A percentile compares a stretch with the other conserved stretches of the same genome.
Evolutionary conservation across 2,329 filamentous ascomycete species (phyloP).

Genomic region (Aureobasidium sp.): DNA sequence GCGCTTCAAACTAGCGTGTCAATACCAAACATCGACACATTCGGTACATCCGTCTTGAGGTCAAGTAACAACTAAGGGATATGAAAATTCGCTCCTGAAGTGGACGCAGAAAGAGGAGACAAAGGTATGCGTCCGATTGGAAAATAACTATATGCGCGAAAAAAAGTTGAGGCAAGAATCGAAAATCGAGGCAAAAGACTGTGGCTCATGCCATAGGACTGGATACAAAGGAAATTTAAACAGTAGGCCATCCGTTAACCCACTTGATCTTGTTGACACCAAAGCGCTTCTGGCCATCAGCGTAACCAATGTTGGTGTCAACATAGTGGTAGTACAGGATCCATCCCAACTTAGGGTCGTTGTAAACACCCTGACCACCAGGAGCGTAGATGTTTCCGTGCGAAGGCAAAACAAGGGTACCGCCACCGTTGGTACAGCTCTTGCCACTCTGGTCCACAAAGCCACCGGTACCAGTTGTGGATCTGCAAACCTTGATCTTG

Average conservation of each 20-base stretch:
- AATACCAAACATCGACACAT: too few species aligned
- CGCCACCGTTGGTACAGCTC: slow-evolving; percentile 48
- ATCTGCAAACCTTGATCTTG: slow-evolving; percentile 57
- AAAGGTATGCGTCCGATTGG: background rate
- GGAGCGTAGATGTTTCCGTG: slow-evolving; percentile 52
- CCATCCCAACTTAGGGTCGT: slow-evolving; percentile 40
- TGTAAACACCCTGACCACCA: slow-evolving; percentile 54
- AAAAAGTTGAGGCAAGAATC: background rate
- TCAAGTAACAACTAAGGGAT: too few species aligned
- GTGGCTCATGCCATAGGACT: background rate
- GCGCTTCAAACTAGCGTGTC: too few species aligned
- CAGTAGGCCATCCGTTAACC: slow-evolving; percentile 14
- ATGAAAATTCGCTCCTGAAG: too few species aligned
- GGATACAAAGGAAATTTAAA: background rate
- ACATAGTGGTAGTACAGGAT: slow-evolving; percentile 57
- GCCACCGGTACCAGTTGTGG: slow-evolving; percentile 39
- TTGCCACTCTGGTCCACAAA: slow-evolving; percentile 50
- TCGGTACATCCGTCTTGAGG: too few species aligned
- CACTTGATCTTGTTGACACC: slow-evolving; percentile 16
- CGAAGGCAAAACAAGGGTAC: slow-evolving; percentile 51
- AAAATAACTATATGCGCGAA: background rate
- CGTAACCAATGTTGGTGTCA: slow-evolving; percentile 45
- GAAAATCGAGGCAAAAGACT: background rate
- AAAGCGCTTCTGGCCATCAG: slow-evolving; percentile 27
- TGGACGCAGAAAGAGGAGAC: background rate